Base-by-base conservation (phyloP, 108 stramenopile species). In the Pseudonitzschia delicatissima region DNA sequence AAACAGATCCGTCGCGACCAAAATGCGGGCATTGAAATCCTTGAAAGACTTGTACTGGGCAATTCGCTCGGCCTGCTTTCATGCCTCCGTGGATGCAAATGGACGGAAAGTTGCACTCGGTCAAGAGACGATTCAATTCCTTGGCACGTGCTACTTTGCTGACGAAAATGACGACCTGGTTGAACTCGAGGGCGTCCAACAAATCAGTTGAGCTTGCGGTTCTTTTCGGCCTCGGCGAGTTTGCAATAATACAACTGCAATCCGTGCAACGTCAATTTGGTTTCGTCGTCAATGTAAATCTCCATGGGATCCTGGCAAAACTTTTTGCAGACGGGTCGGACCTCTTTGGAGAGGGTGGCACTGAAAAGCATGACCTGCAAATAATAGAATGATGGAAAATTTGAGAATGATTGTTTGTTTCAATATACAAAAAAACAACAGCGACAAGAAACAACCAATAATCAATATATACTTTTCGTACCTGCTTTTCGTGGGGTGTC, bases 91-190 rank as follows among this genome's bases (percentile, higher is more conserved):
- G 96, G 71, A 98, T 97, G 81, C 96, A 96, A 64, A 98, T 98
- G 59, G 94, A 93, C 36, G 99, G 99, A 82, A 99, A 99, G 96
- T 99, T 99, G 85, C 97, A 97, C 69, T 98, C 97, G 36, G 88
- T 93, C 65, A 99, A 87, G 52, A 99, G 88, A 45, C 90, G 82
- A 66, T 95, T 92, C 64, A 95, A 80, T 72, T 95, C 94, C 68
- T 91, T 98, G 80, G 82, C 87, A 62, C 86, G 96, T 50, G 90
- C 97, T 66, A 90, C 95, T 88, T 98, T 98, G 64, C 93, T 92
- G 57, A 97, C 96, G 71, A 99, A 99, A 77, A 99, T 99, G 61
- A 99, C 97, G 58, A 98, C 98, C 79, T 99, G 99, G 73, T 99
- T 99, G 86, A 99, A 99, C 75, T 99, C 98, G 20, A 99, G 80